Conservation (phyloP, 2,329 filamentous ascomycete genomes). For the Calycina marina region DNA sequence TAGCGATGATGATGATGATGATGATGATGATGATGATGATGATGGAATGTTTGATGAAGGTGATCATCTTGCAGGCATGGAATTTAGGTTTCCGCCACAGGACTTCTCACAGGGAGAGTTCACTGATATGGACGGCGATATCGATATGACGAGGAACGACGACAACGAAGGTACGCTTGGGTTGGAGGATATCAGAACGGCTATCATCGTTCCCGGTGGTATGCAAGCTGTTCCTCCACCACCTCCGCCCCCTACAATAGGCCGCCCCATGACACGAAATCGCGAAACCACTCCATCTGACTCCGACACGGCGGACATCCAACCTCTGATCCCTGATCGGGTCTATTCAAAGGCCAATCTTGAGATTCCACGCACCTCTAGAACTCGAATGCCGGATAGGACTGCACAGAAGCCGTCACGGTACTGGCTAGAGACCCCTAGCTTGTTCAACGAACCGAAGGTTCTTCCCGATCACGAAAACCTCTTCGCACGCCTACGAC, state of each 20-base stretch:
- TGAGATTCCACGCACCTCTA: conserved; percentile 72
- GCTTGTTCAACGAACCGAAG: conserved; percentile 47
- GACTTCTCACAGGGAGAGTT: not conserved
- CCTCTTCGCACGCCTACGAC: conserved; percentile 71
- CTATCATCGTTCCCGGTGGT: conserved; percentile 52
- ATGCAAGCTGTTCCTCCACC: conserved; percentile 32
- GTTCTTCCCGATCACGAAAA: conserved; percentile 65
- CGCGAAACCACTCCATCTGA: conserved; percentile 55
- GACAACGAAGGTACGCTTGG: conserved; percentile 44
- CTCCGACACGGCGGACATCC: conserved; percentile 50
- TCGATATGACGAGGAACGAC: conserved; percentile 31
- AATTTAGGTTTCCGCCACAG: not conserved
- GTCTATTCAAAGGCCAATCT: conserved; percentile 50
- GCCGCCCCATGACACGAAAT: conserved; percentile 33
- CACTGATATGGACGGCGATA: conserved; percentile 27
- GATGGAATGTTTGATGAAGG: conserved; percentile 20
- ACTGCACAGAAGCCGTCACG: conserved; percentile 49
- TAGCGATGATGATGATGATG: conserved; percentile 19
- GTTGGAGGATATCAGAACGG: conserved; percentile 62
- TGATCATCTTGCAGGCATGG: not conserved
- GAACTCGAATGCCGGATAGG: conserved; percentile 28
- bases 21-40: conserved; percentile 23
- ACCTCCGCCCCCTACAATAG: conserved; percentile 34
- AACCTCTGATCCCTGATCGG: conserved; percentile 43
- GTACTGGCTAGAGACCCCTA: conserved; percentile 78